Base-by-base conservation (phyloP, 176 grass and related monocot genomes). In the Tillandsia leiboldiana region DNA sequence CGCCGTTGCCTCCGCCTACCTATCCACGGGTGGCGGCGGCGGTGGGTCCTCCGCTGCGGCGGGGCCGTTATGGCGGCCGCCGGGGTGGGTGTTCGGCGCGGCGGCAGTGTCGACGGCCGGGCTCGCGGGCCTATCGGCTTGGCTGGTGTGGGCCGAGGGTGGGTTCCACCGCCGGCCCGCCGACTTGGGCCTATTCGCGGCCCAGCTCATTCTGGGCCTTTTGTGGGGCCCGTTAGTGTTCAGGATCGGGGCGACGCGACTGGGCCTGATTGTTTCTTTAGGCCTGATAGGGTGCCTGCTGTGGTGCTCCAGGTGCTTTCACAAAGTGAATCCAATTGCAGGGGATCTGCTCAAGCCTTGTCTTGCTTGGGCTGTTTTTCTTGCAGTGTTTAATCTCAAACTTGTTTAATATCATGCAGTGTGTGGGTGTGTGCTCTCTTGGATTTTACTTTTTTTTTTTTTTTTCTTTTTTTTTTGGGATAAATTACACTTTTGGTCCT, bases 61-160 rank as follows among this genome's bases (percentile, higher is more conserved):
- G 18, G 52, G 22, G 48, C n/a, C 74, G 9, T 59, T 53, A n/a
- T 59, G 47, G 70, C 22, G 10, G 12, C 72, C 13, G 13, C 71
- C 9, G 1, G 29, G 23, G 6, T 67, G 51, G 73, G 1, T 87
- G 11, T 83, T 85, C 79, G 79, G 79, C 8, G 33, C 79, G 14
- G 94, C 82, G 23, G 87, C 80, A 11, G 77, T 97, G 61, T 42
- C 79, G 4, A 69, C 75, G 20, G 74, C 88, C 63, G 81, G 78
- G 20, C 76, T 97, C 56, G 72, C 79, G 27, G 83, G 89, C 73
- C 69, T 97, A 51, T 72, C 89, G 10, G 86, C 86, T 27, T 97
- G 93, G 93, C 81, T 97, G 3, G 81, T 84, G 71, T 97, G 93
- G 93, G 93, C 93, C 12, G 78, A 92, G 52, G 84, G 93, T 14